These are phyloP conservation scores for Microsporum audouinii DNA, from an alignment of 2,329 filamentous ascomycete species.

Conservation along the genomic window DNA sequence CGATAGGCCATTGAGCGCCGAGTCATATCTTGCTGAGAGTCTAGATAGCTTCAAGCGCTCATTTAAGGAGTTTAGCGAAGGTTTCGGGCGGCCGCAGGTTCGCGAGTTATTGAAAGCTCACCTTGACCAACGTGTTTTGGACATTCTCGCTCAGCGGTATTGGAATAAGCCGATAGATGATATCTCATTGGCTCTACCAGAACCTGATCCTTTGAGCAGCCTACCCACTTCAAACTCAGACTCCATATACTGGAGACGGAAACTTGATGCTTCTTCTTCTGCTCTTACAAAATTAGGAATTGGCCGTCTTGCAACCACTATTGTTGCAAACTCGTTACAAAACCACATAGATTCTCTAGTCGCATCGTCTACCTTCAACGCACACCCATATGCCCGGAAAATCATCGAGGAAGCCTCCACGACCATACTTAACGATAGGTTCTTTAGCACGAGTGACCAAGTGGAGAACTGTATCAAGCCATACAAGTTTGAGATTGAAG, in stretches of 20 bases:
- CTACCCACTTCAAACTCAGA: constrained; percentile 77
- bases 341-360: constrained; percentile 70
- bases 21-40: constrained; percentile 92
- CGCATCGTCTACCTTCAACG: constrained; percentile 67
- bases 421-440: constrained; percentile 81
- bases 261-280: constrained; percentile 83
- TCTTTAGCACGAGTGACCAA: constrained; percentile 94
- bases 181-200: constrained; percentile 53
- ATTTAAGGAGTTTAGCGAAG: constrained; percentile 85
- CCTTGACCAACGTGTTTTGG: constrained; percentile 86
- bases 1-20: constrained; percentile 82
- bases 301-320: constrained; percentile 79
- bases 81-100: constrained; percentile 82
- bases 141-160: constrained; percentile 82
- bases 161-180: constrained; percentile 96
- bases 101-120: constrained; percentile 81
- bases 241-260: constrained; percentile 82
- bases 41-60: constrained; percentile 95
- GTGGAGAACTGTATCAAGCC: constrained; percentile 99
- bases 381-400: constrained; percentile 82
- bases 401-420: constrained; percentile 88
- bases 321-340: constrained; percentile 80
- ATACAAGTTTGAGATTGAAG: constrained; percentile 95
- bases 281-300: constrained; percentile 89
- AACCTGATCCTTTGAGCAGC: constrained; percentile 61